Base-by-base conservation (phyloP, 208 protist genomes). In the Leishmania braziliensis region DNA sequence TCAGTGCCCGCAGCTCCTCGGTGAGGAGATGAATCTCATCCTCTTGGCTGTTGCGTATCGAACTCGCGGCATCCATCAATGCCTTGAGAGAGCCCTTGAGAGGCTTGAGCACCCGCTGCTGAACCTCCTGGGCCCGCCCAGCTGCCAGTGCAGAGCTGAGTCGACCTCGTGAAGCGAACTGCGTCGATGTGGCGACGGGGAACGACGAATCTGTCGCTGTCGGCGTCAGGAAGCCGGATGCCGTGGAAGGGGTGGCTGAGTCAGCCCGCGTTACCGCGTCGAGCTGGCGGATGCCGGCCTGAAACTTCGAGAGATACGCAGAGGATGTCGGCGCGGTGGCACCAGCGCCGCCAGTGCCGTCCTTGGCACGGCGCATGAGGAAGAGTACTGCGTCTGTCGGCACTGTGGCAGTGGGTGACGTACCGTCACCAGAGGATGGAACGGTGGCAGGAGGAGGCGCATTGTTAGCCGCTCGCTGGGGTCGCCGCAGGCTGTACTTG, bases 21-120 rank as follows among this genome's bases (percentile, higher is more conserved):
- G 93, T 96, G 39, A 96, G 80, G 26, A 86, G 33, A 77, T 95
- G 86, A 20, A 96, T 94, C 73, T 95, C 91, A 69, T 94, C 91
- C 76, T 96, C 93, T 20, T 84, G 83, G 43, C 70, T 81, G 77
- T 70, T 93, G 46, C 93, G 90, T 63, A 94, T 93, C 33, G 80
- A 82, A 20, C 81, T 86, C 14, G 91, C 91, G 51, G 84, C 83
- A n/a, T 92, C 81, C 91, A 95, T 95, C 65, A 95, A 77, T 2
- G 77, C 79, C 74, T 89, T 86, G 4, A 95, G 86, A 29, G 65
- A 77, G 33, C 85, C 89, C 36, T 84, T 76, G 10, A 91, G 75
- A 0, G 85, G 33, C 72, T 58, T 77, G 36, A 33, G 77, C 60
- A 68, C 23, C 50, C 39, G 78, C 36, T 69, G 39, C 53, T 77